Conservation (phyloP, 208 protist species). For the Acanthamoeba polyphaga region DNA sequence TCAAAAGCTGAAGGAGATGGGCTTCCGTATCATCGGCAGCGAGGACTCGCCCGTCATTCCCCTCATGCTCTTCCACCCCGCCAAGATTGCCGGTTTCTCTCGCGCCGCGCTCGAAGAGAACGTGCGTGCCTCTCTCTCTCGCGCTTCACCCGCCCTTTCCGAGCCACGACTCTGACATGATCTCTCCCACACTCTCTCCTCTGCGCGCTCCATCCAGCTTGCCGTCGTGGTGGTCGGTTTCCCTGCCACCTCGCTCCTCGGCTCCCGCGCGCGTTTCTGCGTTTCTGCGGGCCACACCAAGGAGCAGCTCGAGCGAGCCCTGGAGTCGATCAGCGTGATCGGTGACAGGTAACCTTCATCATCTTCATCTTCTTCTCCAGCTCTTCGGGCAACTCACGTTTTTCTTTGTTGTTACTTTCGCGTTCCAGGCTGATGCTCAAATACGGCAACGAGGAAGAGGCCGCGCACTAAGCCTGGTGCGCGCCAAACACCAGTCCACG, state of each 20-base stretch:
- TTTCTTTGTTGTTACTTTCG: background rate
- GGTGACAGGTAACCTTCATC: constrained; percentile 72
- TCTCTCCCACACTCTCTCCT: background rate
- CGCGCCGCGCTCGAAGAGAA: constrained; percentile 90
- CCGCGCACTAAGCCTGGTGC: too few species aligned
- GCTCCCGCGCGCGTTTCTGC: constrained; percentile 93
- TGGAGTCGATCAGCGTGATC: constrained; percentile 93
- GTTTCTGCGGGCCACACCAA: constrained; percentile 95
- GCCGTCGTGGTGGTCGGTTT: constrained; percentile 98
- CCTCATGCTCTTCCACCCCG: constrained; percentile 96
- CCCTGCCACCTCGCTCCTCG: constrained; percentile 96
- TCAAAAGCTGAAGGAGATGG: constrained; percentile 77
- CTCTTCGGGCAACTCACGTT: background rate
- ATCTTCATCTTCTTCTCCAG: background rate
- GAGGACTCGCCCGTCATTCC: constrained; percentile 97
- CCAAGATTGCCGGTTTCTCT: constrained; percentile 94
- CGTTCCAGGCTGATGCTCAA: background rate
- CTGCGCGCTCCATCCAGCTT: constrained; percentile 81
- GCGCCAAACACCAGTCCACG: too few species aligned
- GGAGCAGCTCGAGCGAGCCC: constrained; percentile 94
- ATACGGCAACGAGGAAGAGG: too few species aligned
- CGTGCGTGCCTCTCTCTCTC: background rate
- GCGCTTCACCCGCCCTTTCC: background rate
- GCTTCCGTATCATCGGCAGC: constrained; percentile 90
- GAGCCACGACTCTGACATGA: too few species aligned